Conservation (phyloP, 1,139 yeast species). For the Arxiozyma telluris region DNA sequence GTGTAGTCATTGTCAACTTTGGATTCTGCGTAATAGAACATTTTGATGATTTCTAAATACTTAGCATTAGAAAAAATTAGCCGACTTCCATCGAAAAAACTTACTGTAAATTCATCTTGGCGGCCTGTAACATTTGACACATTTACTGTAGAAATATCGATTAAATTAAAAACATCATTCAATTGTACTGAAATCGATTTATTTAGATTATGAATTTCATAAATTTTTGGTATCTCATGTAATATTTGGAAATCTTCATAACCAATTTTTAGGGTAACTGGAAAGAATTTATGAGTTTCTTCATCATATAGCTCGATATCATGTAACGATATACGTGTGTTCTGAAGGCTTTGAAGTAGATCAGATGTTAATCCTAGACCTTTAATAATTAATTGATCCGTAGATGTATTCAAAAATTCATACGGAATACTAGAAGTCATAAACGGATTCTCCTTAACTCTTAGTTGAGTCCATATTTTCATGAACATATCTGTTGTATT, state of each 20-base stretch:
- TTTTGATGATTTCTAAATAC: conserved; percentile 57
- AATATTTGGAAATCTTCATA: conserved; percentile 54
- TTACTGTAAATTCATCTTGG: conserved; percentile 49
- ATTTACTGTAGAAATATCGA: conserved; percentile 45
- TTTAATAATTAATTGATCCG: conserved; percentile 40
- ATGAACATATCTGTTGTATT: conserved; percentile 46
- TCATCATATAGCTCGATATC: conserved; percentile 38
- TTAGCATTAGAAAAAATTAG: conserved; percentile 50
- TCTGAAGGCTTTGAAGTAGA: conserved; percentile 35
- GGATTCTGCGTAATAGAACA: conserved; percentile 50
- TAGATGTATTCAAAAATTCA: conserved; percentile 36
- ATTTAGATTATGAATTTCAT: conserved; percentile 19
- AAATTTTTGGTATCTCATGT: conserved; percentile 33
- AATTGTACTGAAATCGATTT: conserved; percentile 30
- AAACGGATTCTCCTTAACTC: conserved; percentile 16
- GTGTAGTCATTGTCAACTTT: conserved; percentile 36
- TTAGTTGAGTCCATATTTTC: conserved; percentile 29
- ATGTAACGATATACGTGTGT: conserved; percentile 43
- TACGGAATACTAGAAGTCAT: conserved; percentile 17
- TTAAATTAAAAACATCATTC: conserved; percentile 44
- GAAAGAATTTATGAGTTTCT: conserved; percentile 35
- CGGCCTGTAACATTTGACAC: conserved; percentile 43
- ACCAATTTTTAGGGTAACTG: conserved; percentile 61
- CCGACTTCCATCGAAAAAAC: conserved; percentile 37
- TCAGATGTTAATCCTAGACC: conserved; percentile 41